Base-by-base conservation (phyloP, 192 early-diverging fungal genomes). In the Backusella sp. region DNA sequence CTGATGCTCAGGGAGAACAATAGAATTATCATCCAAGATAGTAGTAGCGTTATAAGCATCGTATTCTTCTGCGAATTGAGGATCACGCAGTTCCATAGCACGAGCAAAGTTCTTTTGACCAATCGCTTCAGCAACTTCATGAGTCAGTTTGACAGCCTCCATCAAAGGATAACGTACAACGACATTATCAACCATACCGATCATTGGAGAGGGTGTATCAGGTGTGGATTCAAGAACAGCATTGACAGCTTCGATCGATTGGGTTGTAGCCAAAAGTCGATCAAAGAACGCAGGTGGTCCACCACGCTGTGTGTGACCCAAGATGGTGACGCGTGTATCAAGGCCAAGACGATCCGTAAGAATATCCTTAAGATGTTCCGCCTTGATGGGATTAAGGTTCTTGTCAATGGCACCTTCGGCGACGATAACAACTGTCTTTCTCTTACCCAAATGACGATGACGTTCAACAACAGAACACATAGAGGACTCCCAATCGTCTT, bases 221-320 rank as follows among this genome's bases (percentile, higher is more conserved):
- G 94, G 94, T 32, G 87, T 97, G 17, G 94, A 88, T 32, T 87
- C 86, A 74, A 99, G 76, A 32, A 97, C 95, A 9, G 95, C 97
- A 66, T 99, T 92, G 19, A 99, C 93, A 19, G 97, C 97, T 79
- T 94, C 94, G 17, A 93, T 94, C 66, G 95, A 95, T 83, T 99
- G 97, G 73, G 95, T 90, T 2, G 96, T 99, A 26, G 93, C 96
- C 83, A 98, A 80, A 79, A 94, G 96, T 30, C 97, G 90, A 84
- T 99, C 97, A 84, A 90, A 97, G 36, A 92, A 92, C 75, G 91
- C 91, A 11, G 97, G 96, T 6, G 90, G 85, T 12, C 97, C 97
- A 77, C 97, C 97, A 53, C 97, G 89, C 84, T 99, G 97, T 42
- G 96, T 94, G 74, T 99, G 97, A 9, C 97, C 97, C 42, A 99